Conservation (phyloP, 139 green algal genomes). For the Ettlia oleoabundans region DNA sequence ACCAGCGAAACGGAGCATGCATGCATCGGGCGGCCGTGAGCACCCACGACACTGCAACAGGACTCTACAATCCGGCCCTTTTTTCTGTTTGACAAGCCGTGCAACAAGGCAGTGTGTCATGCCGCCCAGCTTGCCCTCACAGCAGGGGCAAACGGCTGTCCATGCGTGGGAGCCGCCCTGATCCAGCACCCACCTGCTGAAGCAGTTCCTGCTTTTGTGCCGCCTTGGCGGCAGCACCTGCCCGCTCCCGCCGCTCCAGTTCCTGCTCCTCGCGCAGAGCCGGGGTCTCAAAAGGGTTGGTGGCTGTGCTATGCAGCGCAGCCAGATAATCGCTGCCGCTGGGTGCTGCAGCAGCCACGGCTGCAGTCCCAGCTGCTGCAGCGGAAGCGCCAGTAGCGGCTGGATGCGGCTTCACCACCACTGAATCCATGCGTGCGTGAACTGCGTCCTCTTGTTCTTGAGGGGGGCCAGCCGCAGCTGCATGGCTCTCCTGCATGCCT, state of each 20-base stretch:
- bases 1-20: no score
- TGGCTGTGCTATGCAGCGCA: slow-evolving; percentile 20
- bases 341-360: neutral
- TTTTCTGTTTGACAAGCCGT: no score
- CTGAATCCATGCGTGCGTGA: slow-evolving; percentile 3
- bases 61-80: no score
- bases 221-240: slow-evolving; percentile 1
- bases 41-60: no score
- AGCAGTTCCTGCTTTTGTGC: slow-evolving; percentile 35
- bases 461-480: neutral
- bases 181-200: neutral
- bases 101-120: no score
- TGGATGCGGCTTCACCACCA: slow-evolving; percentile 23
- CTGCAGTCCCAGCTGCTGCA: neutral
- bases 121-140: neutral
- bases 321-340: slow-evolving; percentile 20
- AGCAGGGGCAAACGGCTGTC: neutral
- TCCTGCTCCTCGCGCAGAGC: slow-evolving; percentile 24
- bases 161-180: neutral
- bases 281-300: slow-evolving; percentile 33
- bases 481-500: neutral
- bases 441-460: neutral
- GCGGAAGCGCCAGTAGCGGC: neutral
- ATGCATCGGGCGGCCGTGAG: no score
- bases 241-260: neutral